Percentiles rank a stretch among this genome's conserved stretches.
Conservation (phyloP, 768 basidiomycete genomes). For the Zangia roseola region DNA sequence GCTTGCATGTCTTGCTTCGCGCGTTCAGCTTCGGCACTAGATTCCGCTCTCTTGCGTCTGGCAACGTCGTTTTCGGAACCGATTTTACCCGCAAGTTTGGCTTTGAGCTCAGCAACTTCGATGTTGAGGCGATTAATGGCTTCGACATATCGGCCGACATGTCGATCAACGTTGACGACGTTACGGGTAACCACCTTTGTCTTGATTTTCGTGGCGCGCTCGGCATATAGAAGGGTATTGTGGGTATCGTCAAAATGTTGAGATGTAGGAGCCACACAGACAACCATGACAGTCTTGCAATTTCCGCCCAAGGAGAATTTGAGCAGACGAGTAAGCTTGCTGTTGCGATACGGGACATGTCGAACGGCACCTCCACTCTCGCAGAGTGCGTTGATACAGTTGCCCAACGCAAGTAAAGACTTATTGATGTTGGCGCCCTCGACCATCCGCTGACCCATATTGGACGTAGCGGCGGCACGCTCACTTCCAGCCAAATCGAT, state of each 20-base stretch:
- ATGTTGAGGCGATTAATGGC: conserved; percentile 86
- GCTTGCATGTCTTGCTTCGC: conserved; percentile 69
- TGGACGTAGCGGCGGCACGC: conserved; percentile 91
- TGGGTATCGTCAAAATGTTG: conserved; percentile 98
- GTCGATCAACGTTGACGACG: conserved; percentile 90
- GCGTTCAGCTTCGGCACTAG: conserved; percentile 68
- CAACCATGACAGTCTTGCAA: conserved; percentile 99
- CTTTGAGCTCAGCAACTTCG: conserved; percentile 84
- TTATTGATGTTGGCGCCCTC: conserved; percentile 99
- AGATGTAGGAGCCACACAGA: conserved; percentile 94
- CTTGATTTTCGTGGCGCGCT: conserved; percentile 97
- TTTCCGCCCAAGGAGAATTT: conserved; percentile 98
- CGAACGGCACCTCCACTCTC: conserved; percentile 85
- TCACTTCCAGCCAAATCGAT: conserved; percentile 98
- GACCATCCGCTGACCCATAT: conserved; percentile 97
- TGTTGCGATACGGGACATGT: conserved; percentile 96
- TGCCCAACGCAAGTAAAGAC: conserved; percentile 93
- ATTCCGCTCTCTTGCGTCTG: conserved; percentile 69
- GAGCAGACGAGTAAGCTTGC: conserved; percentile 94
- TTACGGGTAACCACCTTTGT: conserved; percentile 96
- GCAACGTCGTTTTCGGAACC: conserved; percentile 59
- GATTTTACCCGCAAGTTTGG: conserved; percentile 74
- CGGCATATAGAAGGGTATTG: conserved; percentile 96
- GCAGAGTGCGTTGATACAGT: conserved; percentile 98
- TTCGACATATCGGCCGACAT: conserved; percentile 94